Evolutionary conservation across 202 grass and related monocot genomes (phyloP), one percentile per base, ranked within the genome.

Genomic region (Dendrocalamus latiflorus): DNA sequence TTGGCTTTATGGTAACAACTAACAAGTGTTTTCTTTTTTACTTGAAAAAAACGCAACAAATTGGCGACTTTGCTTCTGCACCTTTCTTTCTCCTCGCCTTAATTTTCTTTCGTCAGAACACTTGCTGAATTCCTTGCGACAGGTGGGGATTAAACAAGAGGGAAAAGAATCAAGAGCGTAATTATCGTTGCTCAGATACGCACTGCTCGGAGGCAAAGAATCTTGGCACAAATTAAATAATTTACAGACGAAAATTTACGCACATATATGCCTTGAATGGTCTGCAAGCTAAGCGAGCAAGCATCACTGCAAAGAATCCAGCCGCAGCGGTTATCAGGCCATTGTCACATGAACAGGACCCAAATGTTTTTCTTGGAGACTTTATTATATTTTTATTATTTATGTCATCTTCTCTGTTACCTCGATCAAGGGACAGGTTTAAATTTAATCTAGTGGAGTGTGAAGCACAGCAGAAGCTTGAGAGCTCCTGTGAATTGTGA

Each of bases 221-320:
- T 83, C 83, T 53, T 5, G 18, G 18, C 25, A 14, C 59, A 36
- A 58, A 44, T 44, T 5, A 10, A n/a, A 4, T 14, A 67, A 30
- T 41, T 72, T 68, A 17, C 22, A 0, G 12, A 30, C 22, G 37
- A 24, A 14, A 78, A 60, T 41, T 16, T 60, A 4, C 2, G 9
- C n/a, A 24, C 21, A 57, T 6, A 36, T 79, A 72, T 79, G 66
- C 75, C 64, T 78, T n/a, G n/a, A n/a, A n/a, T n/a, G n/a, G n/a
- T n/a, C n/a, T n/a, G n/a, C n/a, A n/a, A n/a, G n/a, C n/a, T n/a
- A n/a, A n/a, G n/a, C 68, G 66, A 86, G 50, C 3, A 9, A 21
- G 36, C 75, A 56, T 55, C 75, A 24, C 75, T 65, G 68, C 77
- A 75, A 64, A 75, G 77, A 75, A 86, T 86, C 84, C 84, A 48